phyloP scores from a whole-genome alignment of 768 basidiomycete species.

The Lactarius quietus region DNA sequence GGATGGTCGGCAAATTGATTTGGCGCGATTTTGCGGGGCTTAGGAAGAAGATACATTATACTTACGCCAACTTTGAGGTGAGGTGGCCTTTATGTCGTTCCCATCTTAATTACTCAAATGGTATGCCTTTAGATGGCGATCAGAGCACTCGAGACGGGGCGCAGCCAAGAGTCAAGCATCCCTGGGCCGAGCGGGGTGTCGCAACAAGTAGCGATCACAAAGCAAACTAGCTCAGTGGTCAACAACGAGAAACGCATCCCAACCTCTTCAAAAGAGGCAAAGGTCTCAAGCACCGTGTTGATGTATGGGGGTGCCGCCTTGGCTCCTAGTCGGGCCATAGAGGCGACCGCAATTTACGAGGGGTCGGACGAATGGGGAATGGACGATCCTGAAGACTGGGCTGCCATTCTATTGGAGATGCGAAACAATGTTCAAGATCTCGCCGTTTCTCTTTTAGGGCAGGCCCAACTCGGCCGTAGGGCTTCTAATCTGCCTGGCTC shows the following conservation, averaged over 20 bases:
- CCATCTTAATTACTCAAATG: neutral
- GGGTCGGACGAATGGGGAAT: conserved; percentile 13
- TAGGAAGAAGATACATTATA: conserved; percentile 5
- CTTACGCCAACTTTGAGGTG: conserved; percentile 13
- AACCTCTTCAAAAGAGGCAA: neutral
- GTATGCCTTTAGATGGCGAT: neutral
- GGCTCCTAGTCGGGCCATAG: neutral
- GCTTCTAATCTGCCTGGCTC: neutral
- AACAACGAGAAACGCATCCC: neutral
- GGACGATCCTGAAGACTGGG: conserved; percentile 16
- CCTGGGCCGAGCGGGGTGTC: conserved; percentile 1
- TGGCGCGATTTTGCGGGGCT: conserved; percentile 5
- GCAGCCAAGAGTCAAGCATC: neutral
- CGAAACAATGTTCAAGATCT: conserved; percentile 14
- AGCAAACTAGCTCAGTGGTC: conserved; percentile 1
- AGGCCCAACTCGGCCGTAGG: neutral
- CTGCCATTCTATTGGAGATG: conserved; percentile 13
- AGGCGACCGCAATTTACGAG: neutral
- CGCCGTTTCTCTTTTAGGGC: conserved; percentile 11
- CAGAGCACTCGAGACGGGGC: neutral
- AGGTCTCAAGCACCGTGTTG: neutral
- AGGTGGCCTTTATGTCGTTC: no score
- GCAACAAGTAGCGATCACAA: neutral
- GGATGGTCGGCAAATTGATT: conserved; percentile 11
- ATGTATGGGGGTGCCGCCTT: neutral